Base-by-base conservation (phyloP, 768 basidiomycete genomes). In the Kwoniella heveanensis region DNA sequence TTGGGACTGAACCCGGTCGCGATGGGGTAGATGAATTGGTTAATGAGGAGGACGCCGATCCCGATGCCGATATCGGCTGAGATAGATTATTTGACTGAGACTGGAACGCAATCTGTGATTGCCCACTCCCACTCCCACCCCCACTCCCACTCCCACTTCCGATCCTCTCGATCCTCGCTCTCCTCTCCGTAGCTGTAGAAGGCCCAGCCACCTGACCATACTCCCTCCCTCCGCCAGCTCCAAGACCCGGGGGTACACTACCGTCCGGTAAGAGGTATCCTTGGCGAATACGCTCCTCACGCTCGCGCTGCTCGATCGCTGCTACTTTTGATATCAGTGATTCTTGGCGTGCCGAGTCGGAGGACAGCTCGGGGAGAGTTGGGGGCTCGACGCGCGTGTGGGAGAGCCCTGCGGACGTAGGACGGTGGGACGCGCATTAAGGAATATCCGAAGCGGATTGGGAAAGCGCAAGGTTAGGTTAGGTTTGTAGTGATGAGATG, bases 271-370 rank as follows among this genome's bases (percentile, higher is more conserved):
- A 46, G 8, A 73, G 44, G 47, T 77, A 77, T 44, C 75, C 75
- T 49, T 77, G 75, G 17, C 75, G 66, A 21, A 77, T 77, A 48
- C 75, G 55, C 44, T 77, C 75, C 24, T 57, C 72, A n/a, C 57
- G 46, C 57, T 77, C 75, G 0, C 75, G 52, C n/a, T 56, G 61
- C 59, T 74, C 75, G 25, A 77, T 77, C 0, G 70, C 72, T 1
- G 66, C 61, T 5, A 77, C 65, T 54, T 66, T 64, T 1, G 75
- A 67, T 51, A 50, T 48, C 3, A 77, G 63, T 21, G 36, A 10
- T n/a, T 47, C 13, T 57, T 62, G 67, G 12, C 75, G 72, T 9
- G n/a, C 26, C 5, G 27, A 26, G 55, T 77, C 75, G 13, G 52
- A 13, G 53, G 67, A 29, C 13, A 77, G 62, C 47, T 77, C 75